phyloP scores from a whole-genome alignment of 768 basidiomycete species.

The Chlorophyllum brunneum region DNA sequence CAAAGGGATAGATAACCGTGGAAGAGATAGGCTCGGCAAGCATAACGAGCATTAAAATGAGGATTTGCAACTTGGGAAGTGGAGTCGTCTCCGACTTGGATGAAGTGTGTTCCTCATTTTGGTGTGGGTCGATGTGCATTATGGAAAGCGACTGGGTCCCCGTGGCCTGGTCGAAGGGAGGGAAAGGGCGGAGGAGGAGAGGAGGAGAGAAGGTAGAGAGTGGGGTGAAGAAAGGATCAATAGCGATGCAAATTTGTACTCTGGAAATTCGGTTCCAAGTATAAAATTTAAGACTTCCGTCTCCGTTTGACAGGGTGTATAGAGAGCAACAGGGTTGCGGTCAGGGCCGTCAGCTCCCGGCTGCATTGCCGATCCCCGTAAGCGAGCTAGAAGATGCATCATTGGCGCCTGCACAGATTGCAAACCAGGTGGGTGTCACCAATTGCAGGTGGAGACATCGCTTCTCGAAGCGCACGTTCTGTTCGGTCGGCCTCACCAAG shows the following conservation, averaged over 20 bases:
- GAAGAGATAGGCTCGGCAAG: slow-evolving; percentile 32
- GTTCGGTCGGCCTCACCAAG: no score
- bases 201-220: neutral
- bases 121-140: neutral
- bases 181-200: no score
- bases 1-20: slow-evolving; percentile 37
- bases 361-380: neutral
- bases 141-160: neutral
- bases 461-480: no score
- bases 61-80: slow-evolving; percentile 35
- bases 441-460: no score
- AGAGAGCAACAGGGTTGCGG: neutral
- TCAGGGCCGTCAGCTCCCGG: neutral
- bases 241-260: neutral
- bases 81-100: slow-evolving; percentile 20
- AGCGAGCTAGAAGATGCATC: neutral
- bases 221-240: neutral
- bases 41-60: slow-evolving; percentile 31
- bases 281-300: neutral
- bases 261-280: neutral
- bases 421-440: no score
- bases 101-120: neutral
- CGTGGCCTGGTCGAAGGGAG: neutral
- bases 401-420: no score
- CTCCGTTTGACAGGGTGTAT: neutral